Base-by-base conservation (phyloP, 23 red algal species). In the Agarophyton chilense region DNA sequence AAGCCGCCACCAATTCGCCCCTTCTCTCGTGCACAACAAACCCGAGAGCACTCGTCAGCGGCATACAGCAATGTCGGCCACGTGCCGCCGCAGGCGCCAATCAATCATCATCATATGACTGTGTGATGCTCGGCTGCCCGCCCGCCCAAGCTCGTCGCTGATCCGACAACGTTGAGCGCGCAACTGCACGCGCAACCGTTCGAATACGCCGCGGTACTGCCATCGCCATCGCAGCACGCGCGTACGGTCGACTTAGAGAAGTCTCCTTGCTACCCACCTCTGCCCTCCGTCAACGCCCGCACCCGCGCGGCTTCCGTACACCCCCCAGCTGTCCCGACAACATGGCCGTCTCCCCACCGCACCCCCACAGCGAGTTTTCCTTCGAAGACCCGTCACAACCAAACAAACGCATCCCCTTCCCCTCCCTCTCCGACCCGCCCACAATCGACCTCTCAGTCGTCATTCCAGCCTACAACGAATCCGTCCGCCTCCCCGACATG, bases 381-480 rank as follows among this genome's bases (percentile, higher is more conserved):
- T 74, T 74, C 68, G 68, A 74, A 18, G 68, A 74, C 41, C 68
- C 68, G 33, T 47, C 21, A 2, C 38, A 74, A 29, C 68, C 68
- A 28, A 46, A 43, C 16, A 74, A 18, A 1, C 68, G 68, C 38
- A 24, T 74, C 24, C 41, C 68, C 9, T 74, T 74, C 68, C 68
- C 68, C 12, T 74, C 68, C 1, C 43, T 74, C 10, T 74, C 68
- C 38, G 60, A 54, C 40, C 21, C 22, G 25, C 19, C 72, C 2
- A 65, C 73, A 21, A 42, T 84, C 24, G 66, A 82, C 18, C 60
- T 98, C 8, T 85, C 88, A 28, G 87, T 98, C 21, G 49, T 98
- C 10, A 81, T 98, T 8, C 96, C 96, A 29, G 96, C 96, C 14
- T 98, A 95, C 75, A 98, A 98, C 70, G 96, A 98, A 79, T 78